phyloP scores from a whole-genome alignment of 2,329 filamentous ascomycete species.

The Didymella segeticola region DNA sequence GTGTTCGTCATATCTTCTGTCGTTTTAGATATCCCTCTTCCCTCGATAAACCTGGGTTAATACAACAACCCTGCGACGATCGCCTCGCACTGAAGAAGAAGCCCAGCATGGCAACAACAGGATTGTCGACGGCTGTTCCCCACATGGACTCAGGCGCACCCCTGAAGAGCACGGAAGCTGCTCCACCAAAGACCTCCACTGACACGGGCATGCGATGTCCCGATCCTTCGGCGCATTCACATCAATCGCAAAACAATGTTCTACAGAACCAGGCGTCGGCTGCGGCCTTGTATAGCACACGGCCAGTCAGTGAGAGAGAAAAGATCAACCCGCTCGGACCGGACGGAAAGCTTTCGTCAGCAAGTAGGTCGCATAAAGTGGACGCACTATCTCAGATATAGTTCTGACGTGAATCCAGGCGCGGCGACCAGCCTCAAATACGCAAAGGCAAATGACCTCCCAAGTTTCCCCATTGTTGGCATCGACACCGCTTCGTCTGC shows the following conservation, averaged over 20 bases:
- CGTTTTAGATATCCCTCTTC: conserved; percentile 7
- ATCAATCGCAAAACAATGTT: conserved; percentile 30
- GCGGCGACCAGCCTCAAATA: conserved; percentile 71
- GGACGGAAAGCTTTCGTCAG: conserved; percentile 64
- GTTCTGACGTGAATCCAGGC: conserved; percentile 50
- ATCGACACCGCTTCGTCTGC: conserved; percentile 67
- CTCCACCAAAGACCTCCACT: conserved; percentile 29
- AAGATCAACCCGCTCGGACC: conserved; percentile 53
- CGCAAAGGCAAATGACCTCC: conserved; percentile 74
- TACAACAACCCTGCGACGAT: conserved; percentile 12
- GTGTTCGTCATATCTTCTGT: conserved; percentile 13
- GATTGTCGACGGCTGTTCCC: conserved; percentile 28
- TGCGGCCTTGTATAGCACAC: conserved; percentile 62
- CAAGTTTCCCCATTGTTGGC: conserved; percentile 74
- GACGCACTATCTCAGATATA: not conserved
- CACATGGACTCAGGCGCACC: conserved; percentile 30
- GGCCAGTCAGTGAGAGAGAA: conserved; percentile 31
- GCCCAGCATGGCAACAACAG: conserved; percentile 36
- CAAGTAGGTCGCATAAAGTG: conserved; percentile 53
- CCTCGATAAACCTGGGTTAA: not conserved
- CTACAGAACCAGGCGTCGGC: conserved; percentile 63
- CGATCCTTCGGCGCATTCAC: conserved; percentile 54
- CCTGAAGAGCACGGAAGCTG: conserved; percentile 27
- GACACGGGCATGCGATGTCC: conserved; percentile 38
- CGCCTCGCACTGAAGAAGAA: conserved; percentile 9